A percentile compares a stretch with the other conserved stretches of the same genome.
These are phyloP conservation scores for Phytophthora pseudosyringae DNA, from an alignment of 352 stramenopile species.

Conservation along the genomic window DNA sequence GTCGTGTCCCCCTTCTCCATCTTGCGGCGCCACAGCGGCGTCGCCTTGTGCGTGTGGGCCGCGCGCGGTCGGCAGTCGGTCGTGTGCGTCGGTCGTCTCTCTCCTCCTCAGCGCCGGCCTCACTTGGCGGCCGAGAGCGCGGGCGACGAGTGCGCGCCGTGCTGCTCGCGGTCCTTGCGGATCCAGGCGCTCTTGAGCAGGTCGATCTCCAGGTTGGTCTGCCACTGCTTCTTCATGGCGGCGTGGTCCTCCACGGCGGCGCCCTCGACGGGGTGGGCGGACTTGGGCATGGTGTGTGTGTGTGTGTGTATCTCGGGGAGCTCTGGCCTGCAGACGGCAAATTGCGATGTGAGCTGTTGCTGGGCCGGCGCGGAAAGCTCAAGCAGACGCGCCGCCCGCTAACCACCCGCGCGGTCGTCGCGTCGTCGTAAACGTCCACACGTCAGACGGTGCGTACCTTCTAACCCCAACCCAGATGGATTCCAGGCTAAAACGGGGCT, in stretches of 20 bases:
- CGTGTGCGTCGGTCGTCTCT: background rate
- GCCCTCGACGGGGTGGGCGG: conserved; percentile 25
- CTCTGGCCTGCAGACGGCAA: conserved; percentile 22
- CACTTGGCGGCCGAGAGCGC: conserved; percentile 45
- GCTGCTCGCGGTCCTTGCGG: conserved; percentile 60
- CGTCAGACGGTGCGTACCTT: conserved; percentile 38
- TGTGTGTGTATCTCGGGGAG: background rate
- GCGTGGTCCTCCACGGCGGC: conserved; percentile 45
- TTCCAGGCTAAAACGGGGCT: conserved; percentile 31
- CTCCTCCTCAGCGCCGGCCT: background rate
- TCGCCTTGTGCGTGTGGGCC: background rate
- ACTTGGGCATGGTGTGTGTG: conserved; percentile 41
- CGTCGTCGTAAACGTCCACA: conserved; percentile 42
- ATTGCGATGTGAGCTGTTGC: conserved; percentile 47
- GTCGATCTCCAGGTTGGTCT: conserved; percentile 72
- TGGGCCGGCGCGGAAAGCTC: conserved; percentile 11
- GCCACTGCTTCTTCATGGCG: conserved; percentile 68
- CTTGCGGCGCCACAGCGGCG: background rate
- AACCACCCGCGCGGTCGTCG: conserved; percentile 37
- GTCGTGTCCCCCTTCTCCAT: conserved; percentile 4
- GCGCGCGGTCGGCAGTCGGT: background rate
- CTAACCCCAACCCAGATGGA: conserved; percentile 36
- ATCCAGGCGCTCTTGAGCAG: conserved; percentile 69
- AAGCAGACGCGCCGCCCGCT: conserved; percentile 24
- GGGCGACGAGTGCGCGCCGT: conserved; percentile 38